Conservation (phyloP, 2,329 filamentous ascomycete genomes). For the Verticillium isaacii region DNA sequence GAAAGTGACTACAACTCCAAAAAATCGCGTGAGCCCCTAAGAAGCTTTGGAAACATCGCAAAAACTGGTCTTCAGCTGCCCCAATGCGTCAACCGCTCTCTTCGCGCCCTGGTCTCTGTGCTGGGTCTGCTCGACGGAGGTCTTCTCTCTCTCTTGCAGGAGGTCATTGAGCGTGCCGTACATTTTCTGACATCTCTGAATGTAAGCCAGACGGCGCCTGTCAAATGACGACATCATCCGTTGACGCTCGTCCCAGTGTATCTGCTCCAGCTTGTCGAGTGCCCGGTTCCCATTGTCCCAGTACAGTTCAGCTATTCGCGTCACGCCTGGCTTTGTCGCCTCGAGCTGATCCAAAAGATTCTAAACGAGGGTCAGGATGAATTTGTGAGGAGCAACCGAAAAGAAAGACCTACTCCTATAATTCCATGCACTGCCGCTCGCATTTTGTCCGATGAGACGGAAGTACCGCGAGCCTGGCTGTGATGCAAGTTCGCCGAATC, state of each 20-base stretch:
- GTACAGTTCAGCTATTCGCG: neutral
- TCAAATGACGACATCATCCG: neutral
- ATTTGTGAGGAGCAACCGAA: neutral
- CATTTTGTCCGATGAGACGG: neutral
- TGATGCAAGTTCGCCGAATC: neutral
- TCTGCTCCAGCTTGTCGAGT: neutral
- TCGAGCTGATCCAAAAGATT: neutral
- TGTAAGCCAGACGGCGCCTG: neutral
- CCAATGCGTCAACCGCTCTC: neutral
- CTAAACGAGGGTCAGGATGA: neutral
- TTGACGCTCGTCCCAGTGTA: neutral
- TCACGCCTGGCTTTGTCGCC: neutral
- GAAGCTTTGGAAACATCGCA: neutral
- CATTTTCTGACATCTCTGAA: neutral
- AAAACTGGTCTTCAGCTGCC: neutral
- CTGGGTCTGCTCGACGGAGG: neutral
- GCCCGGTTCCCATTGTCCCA: neutral
- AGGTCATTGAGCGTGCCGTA: neutral
- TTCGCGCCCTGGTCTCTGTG: neutral
- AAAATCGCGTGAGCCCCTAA: neutral
- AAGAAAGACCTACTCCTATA: neutral
- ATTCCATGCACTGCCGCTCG: neutral
- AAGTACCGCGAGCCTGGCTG: neutral
- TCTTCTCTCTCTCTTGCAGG: neutral
- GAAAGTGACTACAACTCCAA: neutral